phyloP scores from a whole-genome alignment of 371 early-diverging fungal species.

The Mucor plumbeus region DNA sequence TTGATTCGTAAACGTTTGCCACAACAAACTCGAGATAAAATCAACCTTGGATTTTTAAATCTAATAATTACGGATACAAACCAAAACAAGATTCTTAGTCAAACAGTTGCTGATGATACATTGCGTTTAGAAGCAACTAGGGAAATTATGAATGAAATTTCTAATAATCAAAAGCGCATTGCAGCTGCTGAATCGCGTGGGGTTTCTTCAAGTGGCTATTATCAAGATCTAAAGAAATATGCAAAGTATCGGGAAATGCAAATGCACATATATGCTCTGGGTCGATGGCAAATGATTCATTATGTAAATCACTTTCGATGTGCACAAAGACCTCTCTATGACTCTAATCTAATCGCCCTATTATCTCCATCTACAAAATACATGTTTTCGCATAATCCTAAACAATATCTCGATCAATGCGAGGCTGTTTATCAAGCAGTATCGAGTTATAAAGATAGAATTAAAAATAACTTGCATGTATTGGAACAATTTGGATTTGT shows the following conservation, averaged over 20 bases:
- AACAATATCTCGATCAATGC: conserved; percentile 32
- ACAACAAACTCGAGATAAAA: not conserved
- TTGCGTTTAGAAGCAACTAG: conserved; percentile 50
- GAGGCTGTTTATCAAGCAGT: conserved; percentile 38
- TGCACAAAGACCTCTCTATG: conserved; percentile 49
- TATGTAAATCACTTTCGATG: conserved; percentile 49
- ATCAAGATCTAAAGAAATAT: conserved; percentile 46
- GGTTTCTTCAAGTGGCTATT: conserved; percentile 27
- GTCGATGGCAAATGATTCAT: conserved; percentile 43
- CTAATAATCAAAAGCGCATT: conserved; percentile 30
- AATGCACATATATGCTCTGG: conserved; percentile 15
- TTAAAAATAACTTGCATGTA: conserved; percentile 46
- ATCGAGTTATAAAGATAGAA: conserved; percentile 51
- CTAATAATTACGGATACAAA: conserved; percentile 41
- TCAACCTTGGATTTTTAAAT: conserved; percentile 55
- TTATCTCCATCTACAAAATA: not conserved
- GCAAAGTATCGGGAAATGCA: conserved; percentile 41
- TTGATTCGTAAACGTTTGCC: not conserved
- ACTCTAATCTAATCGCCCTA: conserved; percentile 38
- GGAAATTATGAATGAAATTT: conserved; percentile 39
- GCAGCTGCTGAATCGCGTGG: conserved; percentile 39
- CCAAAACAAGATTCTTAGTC: conserved; percentile 34
- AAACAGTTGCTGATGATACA: conserved; percentile 40
- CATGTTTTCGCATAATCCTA: conserved; percentile 27
- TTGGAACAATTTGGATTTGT: conserved; percentile 73